phyloP scores from a whole-genome alignment of 2,329 filamentous ascomycete genomes.

The Alternaria sp. region DNA sequence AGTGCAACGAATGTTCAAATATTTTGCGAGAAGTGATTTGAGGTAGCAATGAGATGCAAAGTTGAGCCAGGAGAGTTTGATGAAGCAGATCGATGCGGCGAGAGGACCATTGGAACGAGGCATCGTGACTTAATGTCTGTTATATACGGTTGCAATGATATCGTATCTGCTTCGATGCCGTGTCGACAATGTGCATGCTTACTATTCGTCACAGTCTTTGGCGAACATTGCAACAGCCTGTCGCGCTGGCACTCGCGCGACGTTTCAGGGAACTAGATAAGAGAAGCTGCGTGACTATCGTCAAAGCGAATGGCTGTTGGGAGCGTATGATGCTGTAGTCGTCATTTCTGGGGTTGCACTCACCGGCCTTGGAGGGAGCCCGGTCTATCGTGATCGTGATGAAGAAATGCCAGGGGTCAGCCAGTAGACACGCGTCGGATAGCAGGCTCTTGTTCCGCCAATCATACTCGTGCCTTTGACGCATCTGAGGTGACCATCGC shows the following conservation, averaged over 20 bases:
- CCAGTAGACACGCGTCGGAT: neutral
- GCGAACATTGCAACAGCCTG: neutral
- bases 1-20: neutral
- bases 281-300: neutral
- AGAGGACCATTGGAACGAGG: neutral
- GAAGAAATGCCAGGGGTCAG: neutral
- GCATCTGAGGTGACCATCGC: neutral
- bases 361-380: neutral
- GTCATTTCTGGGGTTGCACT: neutral
- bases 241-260: neutral
- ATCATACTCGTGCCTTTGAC: neutral
- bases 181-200: neutral
- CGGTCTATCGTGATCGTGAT: neutral
- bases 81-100: neutral
- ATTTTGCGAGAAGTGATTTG: neutral
- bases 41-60: neutral
- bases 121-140: neutral
- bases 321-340: neutral
- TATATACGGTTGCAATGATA: neutral
- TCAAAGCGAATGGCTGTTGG: neutral
- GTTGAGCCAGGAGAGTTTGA: neutral
- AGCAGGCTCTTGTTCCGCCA: neutral
- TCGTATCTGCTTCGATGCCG: neutral
- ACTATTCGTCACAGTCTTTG: neutral
- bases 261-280: neutral